phyloP scores from a whole-genome alignment of 148 eudicot species.

The Rheum nobile region DNA sequence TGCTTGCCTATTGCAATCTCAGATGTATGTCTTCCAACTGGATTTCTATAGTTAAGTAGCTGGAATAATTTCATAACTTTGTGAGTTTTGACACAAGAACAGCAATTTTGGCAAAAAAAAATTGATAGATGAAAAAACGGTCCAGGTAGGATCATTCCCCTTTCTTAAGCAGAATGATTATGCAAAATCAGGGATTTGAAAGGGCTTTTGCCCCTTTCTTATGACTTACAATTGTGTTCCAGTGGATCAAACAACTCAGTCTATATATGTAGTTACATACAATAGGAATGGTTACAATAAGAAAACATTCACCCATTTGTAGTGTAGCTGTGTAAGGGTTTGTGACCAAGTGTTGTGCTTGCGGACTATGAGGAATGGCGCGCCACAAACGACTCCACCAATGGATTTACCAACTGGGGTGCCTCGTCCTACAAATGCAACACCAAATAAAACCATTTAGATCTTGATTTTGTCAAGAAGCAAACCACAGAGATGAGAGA shows the following conservation, averaged over 20 bases:
- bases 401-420: conserved; percentile 77
- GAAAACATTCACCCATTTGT: not conserved
- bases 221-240: conserved; percentile 1
- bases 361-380: conserved; percentile 34
- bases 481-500: too few relatives aligned
- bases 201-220: not conserved
- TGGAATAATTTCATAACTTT: too few relatives aligned
- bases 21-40: too few relatives aligned
- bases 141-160: not conserved
- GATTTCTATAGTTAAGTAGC: too few relatives aligned
- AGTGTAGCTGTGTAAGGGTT: not conserved
- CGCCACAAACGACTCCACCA: conserved; percentile 68
- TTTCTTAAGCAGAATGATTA: not conserved
- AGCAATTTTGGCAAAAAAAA: too few relatives aligned
- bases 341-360: conserved; percentile 4
- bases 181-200: too few relatives aligned
- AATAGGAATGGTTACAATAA: not conserved
- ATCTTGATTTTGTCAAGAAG: not conserved
- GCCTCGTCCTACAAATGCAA: conserved; percentile 66
- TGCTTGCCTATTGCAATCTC: not conserved
- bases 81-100: too few relatives aligned
- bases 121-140: too few relatives aligned
- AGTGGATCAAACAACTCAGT: not conserved
- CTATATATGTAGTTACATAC: not conserved
- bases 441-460: not conserved